These are phyloP conservation scores for Logfia minima DNA, from an alignment of 129 eudicot species.

Conservation along the genomic window DNA sequence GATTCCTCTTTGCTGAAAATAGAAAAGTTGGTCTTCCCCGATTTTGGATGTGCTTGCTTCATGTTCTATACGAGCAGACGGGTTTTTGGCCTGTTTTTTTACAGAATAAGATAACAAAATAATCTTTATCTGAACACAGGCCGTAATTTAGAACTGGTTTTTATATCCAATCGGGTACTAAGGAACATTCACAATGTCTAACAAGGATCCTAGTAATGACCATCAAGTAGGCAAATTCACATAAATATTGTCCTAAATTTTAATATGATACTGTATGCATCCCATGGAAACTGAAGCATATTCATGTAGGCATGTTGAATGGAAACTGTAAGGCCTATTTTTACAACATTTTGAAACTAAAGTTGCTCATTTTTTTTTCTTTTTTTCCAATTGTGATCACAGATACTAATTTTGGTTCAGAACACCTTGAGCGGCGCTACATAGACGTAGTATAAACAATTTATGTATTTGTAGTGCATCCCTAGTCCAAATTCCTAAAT, in stretches of 20 bases:
- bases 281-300: neutral
- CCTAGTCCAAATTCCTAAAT: no score
- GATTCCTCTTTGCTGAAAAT: conserved; percentile 95
- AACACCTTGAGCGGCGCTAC: no score
- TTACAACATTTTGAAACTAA: no score
- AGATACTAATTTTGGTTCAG: no score
- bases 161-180: neutral
- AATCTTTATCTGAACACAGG: neutral
- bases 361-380: no score
- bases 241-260: neutral
- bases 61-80: conserved; percentile 79
- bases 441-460: no score
- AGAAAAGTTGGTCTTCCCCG: conserved; percentile 92
- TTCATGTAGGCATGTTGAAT: neutral
- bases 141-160: neutral
- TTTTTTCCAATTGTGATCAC: no score
- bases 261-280: neutral
- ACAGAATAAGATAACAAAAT: neutral
- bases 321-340: no score
- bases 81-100: conserved; percentile 63
- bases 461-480: no score
- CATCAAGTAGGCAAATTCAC: neutral
- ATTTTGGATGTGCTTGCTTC: conserved; percentile 98
- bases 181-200: neutral
- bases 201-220: neutral